Evolutionary conservation across 352 stramenopile species (phyloP), one percentile per base, ranked within the genome.

Genomic region (Phytophthora fragariae): DNA sequence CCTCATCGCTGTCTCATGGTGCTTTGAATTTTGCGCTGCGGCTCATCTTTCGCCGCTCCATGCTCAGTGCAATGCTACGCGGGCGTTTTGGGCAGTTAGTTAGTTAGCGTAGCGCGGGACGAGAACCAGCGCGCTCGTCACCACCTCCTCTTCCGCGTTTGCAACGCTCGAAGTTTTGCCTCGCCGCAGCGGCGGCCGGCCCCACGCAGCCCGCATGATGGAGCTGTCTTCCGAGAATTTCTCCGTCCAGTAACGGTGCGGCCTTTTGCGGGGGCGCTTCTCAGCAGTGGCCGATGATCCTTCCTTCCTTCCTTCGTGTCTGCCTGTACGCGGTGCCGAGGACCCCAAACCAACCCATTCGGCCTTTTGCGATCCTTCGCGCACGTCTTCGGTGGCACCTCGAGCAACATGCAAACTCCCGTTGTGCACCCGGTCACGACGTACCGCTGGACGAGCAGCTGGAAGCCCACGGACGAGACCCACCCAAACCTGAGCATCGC

Each of bases 251-350:
- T 49, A 70, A 79, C 72, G 67, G 72, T 37, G 27, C 67, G 72
- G 62, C 72, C 50, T 79, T 72, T 79, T 75, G 64, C 57, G 24
- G 39, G 39, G 57, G 35, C 62, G 59, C 65, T 75, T 75, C 72
- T 70, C 67, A 75, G 41, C 41, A 57, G 41, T 76, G 65, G 59
- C 60, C 39, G 58, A 73, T 66, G 50, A 10, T 19, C 58, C 46
- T 29, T 37, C 14, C 29, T 12, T 41, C 27, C 24, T 27, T 27
- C 24, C 24, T 27, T 27, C 24, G 24, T 27, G 24, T 27, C 24
- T 27, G 24, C 24, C 35, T 41, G 35, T 41, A 41, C 35, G 35
- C 35, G 35, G 35, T 5, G 9, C 35, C 35, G 35, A 15, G 8
- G 35, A 41, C 35, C 35, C 9, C 35, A 41, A 41, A 0, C 35